Evolutionary conservation across 306 rosid species (phyloP), one percentile per base, ranked within the genome.

Genomic region (Fagus sylvatica): DNA sequence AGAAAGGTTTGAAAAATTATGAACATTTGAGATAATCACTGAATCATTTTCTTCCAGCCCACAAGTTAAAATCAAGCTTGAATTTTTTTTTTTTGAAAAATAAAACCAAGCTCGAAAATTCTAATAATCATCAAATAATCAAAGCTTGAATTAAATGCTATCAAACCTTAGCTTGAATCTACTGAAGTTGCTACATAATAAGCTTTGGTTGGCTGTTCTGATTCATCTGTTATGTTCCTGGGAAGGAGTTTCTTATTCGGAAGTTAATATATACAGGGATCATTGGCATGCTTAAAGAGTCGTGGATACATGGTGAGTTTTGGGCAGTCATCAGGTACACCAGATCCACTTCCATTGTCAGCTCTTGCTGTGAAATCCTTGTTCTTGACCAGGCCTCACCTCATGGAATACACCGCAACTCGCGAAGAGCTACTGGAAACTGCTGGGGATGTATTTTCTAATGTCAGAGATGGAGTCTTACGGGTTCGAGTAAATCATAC

Each of bases 251-350:
- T 43, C 49, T 43, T 43, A 43, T 43, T 43, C 12, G 3, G 3
- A 37, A 65, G 28, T 17, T 65, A 1, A 32, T 53, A 74, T 79
- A 41, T 81, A 1, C 84, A 95, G 97, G 97, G 98, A 78, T 94
- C 97, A 57, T 72, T 94, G 85, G 85, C 72, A 19, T 90, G 97
- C 86, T 78, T 94, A 78, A 94, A 92, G 85, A 7, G 13, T 53
- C 55, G 86, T 73, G 91, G 98, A 28, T 86, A 88, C 88, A 89
- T 94, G 97, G 97, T 94, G 41, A 84, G 78, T 83, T 94, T 92
- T 46, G 97, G 98, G 61, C 93, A 90, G 84, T 89, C 98, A 36
- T 94, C 97, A 2, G 98, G 98, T 48, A 16, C 82, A 10, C 97
- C 97, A 4, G 98, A 94, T 53, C 97, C 97, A 19, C 80, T 94